A percentile compares a stretch with the other conserved stretches of the same genome.
These are phyloP conservation scores for Rhizophagus prolifer DNA, from an alignment of 192 early-diverging fungal genomes.

Conservation along the genomic window DNA sequence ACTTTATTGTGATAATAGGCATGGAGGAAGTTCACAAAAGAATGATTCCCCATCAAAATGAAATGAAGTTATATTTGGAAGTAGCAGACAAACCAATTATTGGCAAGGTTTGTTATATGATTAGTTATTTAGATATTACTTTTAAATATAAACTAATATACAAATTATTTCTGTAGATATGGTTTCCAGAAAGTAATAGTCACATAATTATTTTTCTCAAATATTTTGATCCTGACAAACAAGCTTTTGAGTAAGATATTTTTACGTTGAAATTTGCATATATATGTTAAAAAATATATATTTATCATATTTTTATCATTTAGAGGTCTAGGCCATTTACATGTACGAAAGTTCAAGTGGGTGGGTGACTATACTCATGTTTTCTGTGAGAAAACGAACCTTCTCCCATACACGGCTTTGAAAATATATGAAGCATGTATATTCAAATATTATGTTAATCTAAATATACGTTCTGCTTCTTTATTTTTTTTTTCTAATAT, in stretches of 20 bases:
- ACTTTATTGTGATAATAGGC: conserved; percentile 11
- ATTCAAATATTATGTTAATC: not conserved
- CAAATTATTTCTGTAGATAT: not conserved
- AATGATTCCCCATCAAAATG: conserved; percentile 36
- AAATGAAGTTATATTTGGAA: conserved; percentile 43
- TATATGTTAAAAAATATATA: no score
- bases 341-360: conserved; percentile 47
- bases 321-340: conserved; percentile 58
- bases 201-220: conserved; percentile 81
- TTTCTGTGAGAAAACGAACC: conserved; percentile 52
- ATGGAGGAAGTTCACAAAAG: conserved; percentile 42
- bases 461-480: no score
- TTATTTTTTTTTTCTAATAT: not conserved
- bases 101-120: conserved; percentile 28
- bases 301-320: not conserved
- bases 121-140: not conserved
- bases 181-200: conserved; percentile 21
- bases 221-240: conserved; percentile 69
- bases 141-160: not conserved
- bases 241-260: conserved; percentile 56
- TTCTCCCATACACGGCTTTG: conserved; percentile 58
- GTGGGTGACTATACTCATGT: conserved; percentile 62
- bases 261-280: not conserved
- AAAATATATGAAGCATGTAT: conserved; percentile 62
- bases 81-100: conserved; percentile 35